These are phyloP conservation scores for Gracilaria vermiculophylla DNA, from an alignment of 23 red algal species.

Conservation along the genomic window DNA sequence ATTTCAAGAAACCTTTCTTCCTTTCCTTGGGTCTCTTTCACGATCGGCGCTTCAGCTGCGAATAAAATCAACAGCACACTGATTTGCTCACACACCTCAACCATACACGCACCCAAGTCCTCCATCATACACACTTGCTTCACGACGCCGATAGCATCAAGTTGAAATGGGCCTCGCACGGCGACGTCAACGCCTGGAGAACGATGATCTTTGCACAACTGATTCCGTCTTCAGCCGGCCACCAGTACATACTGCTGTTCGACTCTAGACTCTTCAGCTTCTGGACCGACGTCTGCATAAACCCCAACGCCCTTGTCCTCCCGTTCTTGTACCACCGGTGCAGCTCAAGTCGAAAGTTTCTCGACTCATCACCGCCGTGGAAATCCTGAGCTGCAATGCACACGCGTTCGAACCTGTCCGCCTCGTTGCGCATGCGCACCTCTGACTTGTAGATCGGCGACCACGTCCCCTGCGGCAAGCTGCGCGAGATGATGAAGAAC, in stretches of 20 bases:
- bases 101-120: too few species aligned
- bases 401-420: slow-evolving; percentile 16
- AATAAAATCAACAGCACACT: too few species aligned
- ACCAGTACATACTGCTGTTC: slow-evolving; percentile 40
- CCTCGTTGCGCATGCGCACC: slow-evolving; percentile 1
- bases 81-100: too few species aligned
- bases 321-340: slow-evolving; percentile 59
- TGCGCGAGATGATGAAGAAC: slow-evolving; percentile 38
- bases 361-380: slow-evolving; percentile 36
- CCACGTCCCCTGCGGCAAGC: slow-evolving; percentile 27
- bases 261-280: slow-evolving; percentile 22
- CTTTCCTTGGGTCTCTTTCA: too few species aligned
- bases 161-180: neutral
- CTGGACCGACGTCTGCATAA: slow-evolving; percentile 31
- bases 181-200: slow-evolving; percentile 3
- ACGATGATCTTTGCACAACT: slow-evolving; percentile 39
- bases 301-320: slow-evolving; percentile 21
- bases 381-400: slow-evolving; percentile 13
- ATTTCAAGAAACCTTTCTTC: too few species aligned
- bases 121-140: neutral
- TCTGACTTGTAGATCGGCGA: slow-evolving; percentile 47
- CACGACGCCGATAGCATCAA: neutral
- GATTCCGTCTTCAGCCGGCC: slow-evolving; percentile 49
- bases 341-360: slow-evolving; percentile 32
- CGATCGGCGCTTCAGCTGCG: too few species aligned